Evolutionary conservation across 108 stramenopile species (phyloP).

Genomic region (Nannochloropsis salina): DNA sequence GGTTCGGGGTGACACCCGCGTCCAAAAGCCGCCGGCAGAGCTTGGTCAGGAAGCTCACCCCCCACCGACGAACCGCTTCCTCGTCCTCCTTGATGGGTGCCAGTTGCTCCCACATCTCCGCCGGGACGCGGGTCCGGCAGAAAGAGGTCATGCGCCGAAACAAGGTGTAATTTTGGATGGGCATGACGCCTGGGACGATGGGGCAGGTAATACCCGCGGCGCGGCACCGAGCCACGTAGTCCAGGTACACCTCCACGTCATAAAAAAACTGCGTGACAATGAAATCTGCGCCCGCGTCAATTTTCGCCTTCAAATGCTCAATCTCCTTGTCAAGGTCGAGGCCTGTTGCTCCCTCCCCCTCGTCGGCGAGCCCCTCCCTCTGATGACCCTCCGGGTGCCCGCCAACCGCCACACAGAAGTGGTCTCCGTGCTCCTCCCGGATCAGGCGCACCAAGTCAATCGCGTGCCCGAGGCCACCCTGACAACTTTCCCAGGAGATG

Average conservation of each 20-base stretch:
- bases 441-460: slow-evolving; percentile 84
- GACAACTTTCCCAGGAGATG: neutral
- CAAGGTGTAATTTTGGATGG: slow-evolving; percentile 67
- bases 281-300: slow-evolving; percentile 89
- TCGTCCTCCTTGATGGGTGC: slow-evolving; percentile 74
- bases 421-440: slow-evolving; percentile 75
- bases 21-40: neutral
- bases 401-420: slow-evolving; percentile 87
- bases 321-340: slow-evolving; percentile 61
- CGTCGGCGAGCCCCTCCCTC: neutral
- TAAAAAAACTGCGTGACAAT: slow-evolving; percentile 95
- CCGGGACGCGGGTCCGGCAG: slow-evolving; percentile 57
- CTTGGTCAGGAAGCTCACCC: slow-evolving; percentile 53
- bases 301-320: slow-evolving; percentile 76
- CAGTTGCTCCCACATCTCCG: slow-evolving; percentile 58
- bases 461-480: slow-evolving; percentile 67
- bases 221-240: slow-evolving; percentile 68
- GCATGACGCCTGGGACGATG: slow-evolving; percentile 88
- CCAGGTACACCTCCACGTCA: slow-evolving; percentile 68
- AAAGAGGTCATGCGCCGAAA: slow-evolving; percentile 54
- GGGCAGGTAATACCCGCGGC: slow-evolving; percentile 73
- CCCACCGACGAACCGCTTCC: slow-evolving; percentile 82
- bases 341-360: neutral
- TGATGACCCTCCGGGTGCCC: slow-evolving; percentile 94
- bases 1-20: neutral